Base-by-base conservation (phyloP, 2,329 filamentous ascomycete genomes). In the Phoma sp. region DNA sequence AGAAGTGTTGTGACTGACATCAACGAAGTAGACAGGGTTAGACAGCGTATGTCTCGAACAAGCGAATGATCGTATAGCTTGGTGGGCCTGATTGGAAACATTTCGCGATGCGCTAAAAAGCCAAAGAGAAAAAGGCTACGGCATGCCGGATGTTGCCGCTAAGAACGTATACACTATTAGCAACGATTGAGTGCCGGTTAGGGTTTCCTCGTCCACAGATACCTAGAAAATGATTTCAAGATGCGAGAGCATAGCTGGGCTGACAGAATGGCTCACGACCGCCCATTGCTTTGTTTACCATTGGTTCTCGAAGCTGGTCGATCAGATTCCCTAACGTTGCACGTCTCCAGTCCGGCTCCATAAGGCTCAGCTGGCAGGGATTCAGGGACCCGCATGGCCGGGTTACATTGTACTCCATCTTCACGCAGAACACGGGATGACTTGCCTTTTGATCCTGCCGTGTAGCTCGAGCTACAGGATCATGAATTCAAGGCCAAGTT, bases 331-430 rank as follows among this genome's bases (percentile, higher is more conserved):
- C 21, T 38, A 31, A 43, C 36, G 29, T 50, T 55, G 21, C 36
- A 50, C 52, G 15, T 13, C 32, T 27, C 13, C 32, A 32, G 6
- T 5, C 35, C 31, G n/a, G 31, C 31, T 25, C 13, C 21, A 17
- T 46, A 40, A 24, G 52, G 52, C 43, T 63, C 54, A 64, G 59
- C 60, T 56, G 24, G 29, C 35, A 55, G 43, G 58, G 39, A 17
- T 53, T 33, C 46, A 54, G 8, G 38, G 37, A 17, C 31, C 50
- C 25, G 50, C 31, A 52, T 41, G 29, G 24, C 22, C 36, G 17
- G 13, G 10, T 29, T 29, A 17, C 39, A 22, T 40, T 40, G 43
- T 37, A 17, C 17, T 24, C 21, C 22, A 29, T 51, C 32, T 40
- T 51, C 35, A 41, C 33, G 37, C 54, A 51, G 50, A 58, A 55